Percentiles rank a stretch among this genome's conserved stretches.
Conservation (phyloP, 2,329 filamentous ascomycete species). For the Gaeumannomyces sp. region DNA sequence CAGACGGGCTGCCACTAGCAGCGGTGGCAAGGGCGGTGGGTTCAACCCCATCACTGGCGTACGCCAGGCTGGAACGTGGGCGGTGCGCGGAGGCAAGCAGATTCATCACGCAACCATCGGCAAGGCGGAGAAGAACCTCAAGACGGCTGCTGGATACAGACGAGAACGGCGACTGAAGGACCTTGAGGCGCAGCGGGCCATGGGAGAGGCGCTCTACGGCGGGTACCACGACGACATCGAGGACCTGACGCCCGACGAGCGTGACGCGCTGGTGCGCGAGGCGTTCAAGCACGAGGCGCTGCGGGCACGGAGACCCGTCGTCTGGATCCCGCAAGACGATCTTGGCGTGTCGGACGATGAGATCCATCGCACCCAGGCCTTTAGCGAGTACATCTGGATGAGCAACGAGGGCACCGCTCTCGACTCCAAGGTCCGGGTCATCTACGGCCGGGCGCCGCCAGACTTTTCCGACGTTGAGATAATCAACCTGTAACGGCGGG, state of each 20-base stretch:
- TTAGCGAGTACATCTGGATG: constrained; percentile 82
- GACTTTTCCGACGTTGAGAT: constrained; percentile 86
- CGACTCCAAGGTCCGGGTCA: constrained; percentile 74
- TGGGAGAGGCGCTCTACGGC: constrained; percentile 77
- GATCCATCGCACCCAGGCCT: constrained; percentile 67
- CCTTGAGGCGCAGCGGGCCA: constrained; percentile 64
- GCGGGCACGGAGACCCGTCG: constrained; percentile 73
- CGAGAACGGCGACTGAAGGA: constrained; percentile 48
- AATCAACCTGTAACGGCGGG: constrained; percentile 58
- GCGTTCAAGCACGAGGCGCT: constrained; percentile 89
- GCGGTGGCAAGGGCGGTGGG: constrained; percentile 21
- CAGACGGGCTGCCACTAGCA: constrained; percentile 11
- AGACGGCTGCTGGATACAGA: constrained; percentile 41
- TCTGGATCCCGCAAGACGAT: constrained; percentile 92
- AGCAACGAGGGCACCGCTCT: constrained; percentile 88
- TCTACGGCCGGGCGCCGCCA: constrained; percentile 79
- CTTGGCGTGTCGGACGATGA: constrained; percentile 90
- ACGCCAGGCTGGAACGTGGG: constrained; percentile 41
- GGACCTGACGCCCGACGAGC: constrained; percentile 83
- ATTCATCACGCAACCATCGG: constrained; percentile 40
- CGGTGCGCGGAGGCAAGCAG: constrained; percentile 41
- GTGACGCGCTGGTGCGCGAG: constrained; percentile 76
- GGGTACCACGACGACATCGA: constrained; percentile 90
- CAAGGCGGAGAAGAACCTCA: constrained; percentile 32
- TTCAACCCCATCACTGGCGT: constrained; percentile 40